phyloP scores from a whole-genome alignment of 805 yeast species.

The Cyberlindnera xishuangbannaensis region DNA sequence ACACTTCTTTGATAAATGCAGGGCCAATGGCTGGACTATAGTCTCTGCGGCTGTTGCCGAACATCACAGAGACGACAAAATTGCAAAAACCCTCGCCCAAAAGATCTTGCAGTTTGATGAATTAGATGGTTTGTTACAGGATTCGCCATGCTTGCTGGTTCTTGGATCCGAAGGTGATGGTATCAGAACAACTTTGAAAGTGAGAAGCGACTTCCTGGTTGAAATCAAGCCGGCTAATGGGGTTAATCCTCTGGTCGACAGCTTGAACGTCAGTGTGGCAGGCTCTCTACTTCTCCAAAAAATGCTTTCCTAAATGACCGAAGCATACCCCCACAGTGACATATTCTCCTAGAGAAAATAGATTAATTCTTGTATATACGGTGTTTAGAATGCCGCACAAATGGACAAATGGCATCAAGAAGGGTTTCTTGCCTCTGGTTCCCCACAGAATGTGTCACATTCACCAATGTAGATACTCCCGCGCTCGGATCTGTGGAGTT shows the following conservation, averaged over 20 bases:
- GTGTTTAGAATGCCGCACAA: too few species aligned
- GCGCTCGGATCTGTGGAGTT: too few species aligned
- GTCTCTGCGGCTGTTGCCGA: constrained; percentile 48
- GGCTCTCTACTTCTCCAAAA: constrained; percentile 56
- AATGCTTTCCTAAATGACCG: constrained; percentile 5
- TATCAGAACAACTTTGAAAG: constrained; percentile 57
- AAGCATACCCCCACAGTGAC: too few species aligned
- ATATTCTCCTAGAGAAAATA: too few species aligned
- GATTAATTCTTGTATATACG: too few species aligned
- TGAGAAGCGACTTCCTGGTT: constrained; percentile 46
- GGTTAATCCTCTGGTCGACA: constrained; percentile 48
- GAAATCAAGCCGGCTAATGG: constrained; percentile 29
- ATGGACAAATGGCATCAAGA: too few species aligned
- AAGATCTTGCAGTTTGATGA: constrained; percentile 36
- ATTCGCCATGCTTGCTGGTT: constrained; percentile 61
- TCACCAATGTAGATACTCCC: too few species aligned
- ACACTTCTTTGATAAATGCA: constrained; percentile 51
- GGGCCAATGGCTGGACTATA: constrained; percentile 60
- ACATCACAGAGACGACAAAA: constrained; percentile 27
- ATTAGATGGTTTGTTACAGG: constrained; percentile 36
- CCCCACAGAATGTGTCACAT: too few species aligned
- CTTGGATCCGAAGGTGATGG: constrained; percentile 88
- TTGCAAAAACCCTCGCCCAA: constrained; percentile 24
- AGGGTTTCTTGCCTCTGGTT: too few species aligned
- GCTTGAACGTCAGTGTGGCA: constrained; percentile 88